Conservation (phyloP, 75 land plant species). For the Cryptomeria japonica region DNA sequence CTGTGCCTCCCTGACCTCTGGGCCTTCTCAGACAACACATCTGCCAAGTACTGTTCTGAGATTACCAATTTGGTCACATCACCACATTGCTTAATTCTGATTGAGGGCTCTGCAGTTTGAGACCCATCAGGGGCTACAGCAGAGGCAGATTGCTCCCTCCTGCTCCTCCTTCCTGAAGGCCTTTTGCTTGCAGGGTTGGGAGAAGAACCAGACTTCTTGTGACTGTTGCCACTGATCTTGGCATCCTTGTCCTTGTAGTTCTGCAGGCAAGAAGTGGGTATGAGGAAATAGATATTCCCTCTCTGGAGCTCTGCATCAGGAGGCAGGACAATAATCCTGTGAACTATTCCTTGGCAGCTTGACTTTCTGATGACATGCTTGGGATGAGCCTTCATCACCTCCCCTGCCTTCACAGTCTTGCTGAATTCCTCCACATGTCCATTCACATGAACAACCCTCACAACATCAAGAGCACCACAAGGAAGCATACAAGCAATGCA, state of each 20-base stretch:
- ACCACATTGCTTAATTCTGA: neutral
- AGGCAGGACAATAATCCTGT: constrained; percentile 44
- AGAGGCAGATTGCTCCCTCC: constrained; percentile 7
- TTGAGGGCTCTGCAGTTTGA: neutral
- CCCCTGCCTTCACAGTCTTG: constrained; percentile 24
- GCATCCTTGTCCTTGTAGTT: neutral
- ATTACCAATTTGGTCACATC: constrained; percentile 16
- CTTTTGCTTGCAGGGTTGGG: constrained; percentile 10
- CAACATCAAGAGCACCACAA: constrained; percentile 32
- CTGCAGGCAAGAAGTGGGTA: constrained; percentile 29
- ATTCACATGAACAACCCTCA: constrained; percentile 33
- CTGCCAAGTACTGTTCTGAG: constrained; percentile 54
- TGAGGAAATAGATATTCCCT: constrained; percentile 77
- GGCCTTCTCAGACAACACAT: constrained; percentile 54
- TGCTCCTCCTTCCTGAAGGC: constrained; percentile 22
- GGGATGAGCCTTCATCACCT: constrained; percentile 29
- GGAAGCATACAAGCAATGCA: constrained; percentile 31
- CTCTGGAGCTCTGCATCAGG: constrained; percentile 63
- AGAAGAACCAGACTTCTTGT: constrained; percentile 1
- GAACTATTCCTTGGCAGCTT: constrained; percentile 16
- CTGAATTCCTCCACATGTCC: constrained; percentile 38
- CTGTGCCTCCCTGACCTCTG: constrained; percentile 37
- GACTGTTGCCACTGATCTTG: neutral
- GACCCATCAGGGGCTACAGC: constrained; percentile 9
- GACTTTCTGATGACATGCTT: constrained; percentile 11